Conservation (phyloP, 1,284 basidiomycete genomes). For the Ustilago tritici region DNA sequence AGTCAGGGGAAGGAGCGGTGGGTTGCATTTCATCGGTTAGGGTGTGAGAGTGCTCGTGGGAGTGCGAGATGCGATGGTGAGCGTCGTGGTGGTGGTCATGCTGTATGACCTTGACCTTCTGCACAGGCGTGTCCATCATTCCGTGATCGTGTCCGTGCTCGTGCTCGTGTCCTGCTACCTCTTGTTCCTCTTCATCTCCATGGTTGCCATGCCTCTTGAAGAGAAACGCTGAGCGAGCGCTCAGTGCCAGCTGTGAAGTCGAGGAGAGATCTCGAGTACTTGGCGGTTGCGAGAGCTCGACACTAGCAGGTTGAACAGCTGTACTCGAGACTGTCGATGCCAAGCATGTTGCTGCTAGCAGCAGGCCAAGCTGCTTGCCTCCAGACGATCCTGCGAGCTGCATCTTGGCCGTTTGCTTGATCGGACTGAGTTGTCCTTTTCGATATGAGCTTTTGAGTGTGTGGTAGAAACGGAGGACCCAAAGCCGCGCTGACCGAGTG, state of each 20-base stretch:
- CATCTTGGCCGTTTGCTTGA: conserved; percentile 11
- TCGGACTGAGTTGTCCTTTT: background rate
- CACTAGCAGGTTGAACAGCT: conserved; percentile 5
- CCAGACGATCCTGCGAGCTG: conserved; percentile 4
- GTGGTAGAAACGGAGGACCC: background rate
- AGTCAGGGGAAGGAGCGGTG: conserved; percentile 21
- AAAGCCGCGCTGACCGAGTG: conserved; percentile 1
- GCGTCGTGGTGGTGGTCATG: conserved; percentile 11
- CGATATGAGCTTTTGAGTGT: background rate
- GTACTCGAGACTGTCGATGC: conserved; percentile 10
- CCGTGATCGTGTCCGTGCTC: too few species aligned
- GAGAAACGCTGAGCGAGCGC: background rate
- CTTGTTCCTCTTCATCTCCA: conserved; percentile 28
- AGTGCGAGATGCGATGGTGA: background rate
- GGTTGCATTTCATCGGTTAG: conserved; percentile 11
- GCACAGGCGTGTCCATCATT: background rate
- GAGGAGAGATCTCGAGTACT: conserved; percentile 2
- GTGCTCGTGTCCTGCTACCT: conserved; percentile 10
- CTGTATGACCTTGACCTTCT: background rate
- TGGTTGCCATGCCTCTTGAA: conserved; percentile 38
- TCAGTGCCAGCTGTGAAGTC: background rate
- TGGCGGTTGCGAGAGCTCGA: conserved; percentile 11
- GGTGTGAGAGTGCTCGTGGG: conserved; percentile 16
- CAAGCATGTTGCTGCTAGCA: conserved; percentile 12
- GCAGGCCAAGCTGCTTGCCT: background rate